Evolutionary conservation across 768 basidiomycete genomes (phyloP).

Genomic region (Chalciporus piperatus): DNA sequence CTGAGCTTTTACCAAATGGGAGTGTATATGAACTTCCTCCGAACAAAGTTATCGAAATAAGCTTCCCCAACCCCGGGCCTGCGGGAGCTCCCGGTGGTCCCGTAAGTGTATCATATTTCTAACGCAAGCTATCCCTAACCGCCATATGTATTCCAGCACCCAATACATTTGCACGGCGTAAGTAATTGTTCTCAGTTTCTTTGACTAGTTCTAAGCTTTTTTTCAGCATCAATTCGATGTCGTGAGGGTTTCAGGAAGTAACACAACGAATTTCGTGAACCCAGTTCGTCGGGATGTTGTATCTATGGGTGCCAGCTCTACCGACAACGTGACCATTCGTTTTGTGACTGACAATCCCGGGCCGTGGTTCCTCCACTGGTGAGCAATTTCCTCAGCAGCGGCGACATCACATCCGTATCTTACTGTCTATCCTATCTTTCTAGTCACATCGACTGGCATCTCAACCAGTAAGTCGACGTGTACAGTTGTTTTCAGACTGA

Average conservation of each 20-base stretch:
- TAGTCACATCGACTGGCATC: conserved; percentile 34
- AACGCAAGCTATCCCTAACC: neutral
- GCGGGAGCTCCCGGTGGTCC: conserved; percentile 26
- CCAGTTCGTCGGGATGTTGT: conserved; percentile 37
- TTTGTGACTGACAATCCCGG: conserved; percentile 68
- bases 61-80: conserved; percentile 34
- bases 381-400: neutral
- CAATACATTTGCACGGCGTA: conserved; percentile 43
- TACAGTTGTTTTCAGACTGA: neutral
- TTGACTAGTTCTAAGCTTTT: neutral
- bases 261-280: conserved; percentile 34
- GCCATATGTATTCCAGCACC: conserved; percentile 29
- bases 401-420: neutral
- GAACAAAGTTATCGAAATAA: conserved; percentile 46
- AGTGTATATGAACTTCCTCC: conserved; percentile 44
- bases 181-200: conserved; percentile 8
- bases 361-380: conserved; percentile 54
- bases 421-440: neutral
- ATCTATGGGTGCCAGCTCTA: conserved; percentile 23
- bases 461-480: conserved; percentile 18
- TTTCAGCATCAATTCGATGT: conserved; percentile 38
- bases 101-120: conserved; percentile 19
- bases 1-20: conserved; percentile 48
- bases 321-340: conserved; percentile 51
- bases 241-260: conserved; percentile 30